Base-by-base conservation (phyloP, 1,139 yeast genomes). In the Magnusiomyces sp. region DNA sequence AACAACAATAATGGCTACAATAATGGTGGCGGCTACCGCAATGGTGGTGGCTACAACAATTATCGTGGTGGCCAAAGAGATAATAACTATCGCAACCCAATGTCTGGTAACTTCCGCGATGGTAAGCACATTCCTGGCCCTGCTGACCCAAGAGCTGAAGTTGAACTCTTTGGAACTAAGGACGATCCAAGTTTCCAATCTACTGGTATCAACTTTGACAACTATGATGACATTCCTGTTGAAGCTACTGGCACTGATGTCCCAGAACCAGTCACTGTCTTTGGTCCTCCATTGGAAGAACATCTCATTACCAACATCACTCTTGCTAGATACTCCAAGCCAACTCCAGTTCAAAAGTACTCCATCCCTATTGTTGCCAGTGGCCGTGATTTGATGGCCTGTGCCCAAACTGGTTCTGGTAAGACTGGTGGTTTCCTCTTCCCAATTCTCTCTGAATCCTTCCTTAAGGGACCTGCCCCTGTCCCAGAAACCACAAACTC, bases 361-460 rank as follows among this genome's bases (percentile, higher is more conserved):
- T 92, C 98, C 47, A 88, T 92, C 59, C 98, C 99, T 58, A 92
- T 94, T 63, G 95, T 94, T 59, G 89, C 95, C 54, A 81, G 76
- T 50, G 95, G 95, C 63, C 83, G 98, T 75, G 99, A 92, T 72
- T 81, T 92, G 73, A 92, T 92, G 98, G 98, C 98, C 44, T 92
- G 98, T 82, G 98, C 98, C 57, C 98, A 92, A 76, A 92, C 98
- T 62, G 97, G 75, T 86, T 90, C 97, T 52, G 99, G 99, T 80
- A 92, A 92, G 76, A 92, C 99, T 67, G 97, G 98, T 77, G 99
- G 98, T 59, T 92, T 92, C 79, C 77, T 92, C 67, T 92, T 92
- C 86, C 99, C 99, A 59, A 95, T 94, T 53, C 78, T 92, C 62
- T 85, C 95, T 45, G 92, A 90, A 73, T 86, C 95, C 55, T 92